Percentiles rank a stretch among this genome's conserved stretches.
Evolutionary conservation across 768 basidiomycete genomes (phyloP).

Genomic region (Lentinula sp.): DNA sequence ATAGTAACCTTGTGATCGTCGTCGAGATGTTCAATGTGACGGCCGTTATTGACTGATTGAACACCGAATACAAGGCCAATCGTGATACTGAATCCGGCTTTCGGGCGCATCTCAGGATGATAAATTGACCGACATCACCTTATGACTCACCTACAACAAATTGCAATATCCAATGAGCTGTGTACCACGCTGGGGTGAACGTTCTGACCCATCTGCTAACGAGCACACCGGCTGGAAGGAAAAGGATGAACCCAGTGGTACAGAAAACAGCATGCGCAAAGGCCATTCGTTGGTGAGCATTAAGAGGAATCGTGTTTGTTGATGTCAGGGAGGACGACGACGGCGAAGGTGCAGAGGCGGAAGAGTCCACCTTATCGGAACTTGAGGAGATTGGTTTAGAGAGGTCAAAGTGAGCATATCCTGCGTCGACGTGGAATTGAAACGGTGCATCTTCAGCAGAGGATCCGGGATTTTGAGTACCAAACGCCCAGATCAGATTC

Average conservation of each 20-base stretch:
- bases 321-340: constrained; percentile 1
- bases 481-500: constrained; percentile 56
- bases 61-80: constrained; percentile 41
- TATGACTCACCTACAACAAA: constrained; percentile 34
- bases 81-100: constrained; percentile 39
- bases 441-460: constrained; percentile 38
- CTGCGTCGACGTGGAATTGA: constrained; percentile 39
- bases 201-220: constrained; percentile 50
- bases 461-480: constrained; percentile 40
- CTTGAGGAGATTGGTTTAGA: constrained; percentile 25
- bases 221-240: constrained; percentile 48
- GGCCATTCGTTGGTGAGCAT: constrained; percentile 41
- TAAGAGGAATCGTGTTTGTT: constrained; percentile 24
- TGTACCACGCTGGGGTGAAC: constrained; percentile 44
- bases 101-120: background rate
- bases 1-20: constrained; percentile 42
- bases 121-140: constrained; percentile 1
- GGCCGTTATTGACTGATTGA: constrained; percentile 24
- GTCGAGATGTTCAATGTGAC: constrained; percentile 28
- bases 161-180: constrained; percentile 44
- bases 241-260: constrained; percentile 41
- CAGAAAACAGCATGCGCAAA: constrained; percentile 51
- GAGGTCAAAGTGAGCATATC: constrained; percentile 40
- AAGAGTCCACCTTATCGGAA: constrained; percentile 13
- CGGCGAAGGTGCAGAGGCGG: constrained; percentile 13